phyloP scores from a whole-genome alignment of 257 asterid genomes.

The Rubia yunnanensis region DNA sequence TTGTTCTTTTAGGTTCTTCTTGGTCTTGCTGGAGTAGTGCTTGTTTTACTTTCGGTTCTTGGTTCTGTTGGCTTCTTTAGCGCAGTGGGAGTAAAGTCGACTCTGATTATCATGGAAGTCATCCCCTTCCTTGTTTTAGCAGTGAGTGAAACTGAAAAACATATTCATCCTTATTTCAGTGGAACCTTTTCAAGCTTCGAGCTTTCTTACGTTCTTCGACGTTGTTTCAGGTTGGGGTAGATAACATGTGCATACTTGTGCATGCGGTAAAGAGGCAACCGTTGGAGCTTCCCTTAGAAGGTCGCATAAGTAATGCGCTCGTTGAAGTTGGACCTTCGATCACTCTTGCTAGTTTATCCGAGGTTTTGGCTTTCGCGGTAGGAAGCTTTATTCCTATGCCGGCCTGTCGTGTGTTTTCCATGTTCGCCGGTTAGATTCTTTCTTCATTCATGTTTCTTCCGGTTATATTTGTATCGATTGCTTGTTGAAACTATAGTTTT shows the following conservation, averaged over 20 bases:
- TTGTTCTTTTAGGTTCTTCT: slow-evolving; percentile 61
- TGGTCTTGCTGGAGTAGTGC: slow-evolving; percentile 90
- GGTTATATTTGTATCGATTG: not conserved
- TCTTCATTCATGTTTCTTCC: not conserved
- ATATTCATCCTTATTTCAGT: slow-evolving; percentile 8
- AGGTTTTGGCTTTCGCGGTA: slow-evolving; percentile 99
- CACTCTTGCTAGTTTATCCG: slow-evolving; percentile 89
- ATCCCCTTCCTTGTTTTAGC: slow-evolving; percentile 99
- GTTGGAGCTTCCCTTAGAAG: slow-evolving; percentile 86
- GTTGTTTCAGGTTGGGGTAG: slow-evolving; percentile 85
- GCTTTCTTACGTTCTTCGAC: not conserved
- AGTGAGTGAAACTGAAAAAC: slow-evolving; percentile 56
- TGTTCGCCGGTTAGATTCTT: slow-evolving; percentile 81
- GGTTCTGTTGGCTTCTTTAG: slow-evolving; percentile 99
- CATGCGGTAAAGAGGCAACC: slow-evolving; percentile 97
- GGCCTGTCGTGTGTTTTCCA: slow-evolving; percentile 94
- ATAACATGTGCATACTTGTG: slow-evolving; percentile 98
- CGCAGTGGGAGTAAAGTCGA: slow-evolving; percentile 87
- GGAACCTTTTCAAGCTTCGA: not conserved
- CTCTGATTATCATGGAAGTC: slow-evolving; percentile 99
- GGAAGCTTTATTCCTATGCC: slow-evolving; percentile 99
- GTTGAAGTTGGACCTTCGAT: slow-evolving; percentile 99
- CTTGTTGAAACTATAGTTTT: slow-evolving; percentile 16
- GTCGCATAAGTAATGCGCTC: slow-evolving; percentile 90
- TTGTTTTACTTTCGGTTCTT: slow-evolving; percentile 95